Percentiles rank a stretch among this genome's conserved stretches.
These are phyloP conservation scores for Pisolithus marmoratus DNA, from an alignment of 768 basidiomycete species.

Conservation along the genomic window DNA sequence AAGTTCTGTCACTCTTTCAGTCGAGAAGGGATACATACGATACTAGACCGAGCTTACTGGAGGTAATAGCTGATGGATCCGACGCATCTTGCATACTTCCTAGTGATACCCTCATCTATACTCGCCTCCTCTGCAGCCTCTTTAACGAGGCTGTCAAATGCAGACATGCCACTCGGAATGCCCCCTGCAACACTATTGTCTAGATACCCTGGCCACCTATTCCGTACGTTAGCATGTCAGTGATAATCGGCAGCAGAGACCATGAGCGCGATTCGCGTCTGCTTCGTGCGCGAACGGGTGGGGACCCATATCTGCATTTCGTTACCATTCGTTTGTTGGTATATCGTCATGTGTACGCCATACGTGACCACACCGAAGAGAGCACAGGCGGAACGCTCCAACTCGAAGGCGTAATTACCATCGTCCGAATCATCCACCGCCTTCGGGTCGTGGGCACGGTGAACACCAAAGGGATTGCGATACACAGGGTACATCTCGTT, in stretches of 20 bases:
- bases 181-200: constrained; percentile 95
- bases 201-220: constrained; percentile 76
- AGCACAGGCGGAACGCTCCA: constrained; percentile 86
- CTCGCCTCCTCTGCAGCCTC: constrained; percentile 95
- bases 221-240: background rate
- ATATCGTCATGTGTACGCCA: constrained; percentile 87
- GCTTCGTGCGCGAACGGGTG: constrained; percentile 78
- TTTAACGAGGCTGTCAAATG: constrained; percentile 75
- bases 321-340: constrained; percentile 32
- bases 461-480: constrained; percentile 56
- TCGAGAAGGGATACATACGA: background rate
- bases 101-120: constrained; percentile 59
- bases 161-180: constrained; percentile 71
- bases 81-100: constrained; percentile 48
- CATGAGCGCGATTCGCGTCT: constrained; percentile 53
- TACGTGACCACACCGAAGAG: constrained; percentile 89
- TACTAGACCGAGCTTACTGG: constrained; percentile 35
- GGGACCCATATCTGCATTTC: constrained; percentile 78
- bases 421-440: constrained; percentile 26
- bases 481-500: constrained; percentile 80
- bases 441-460: constrained; percentile 30
- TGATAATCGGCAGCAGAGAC: background rate
- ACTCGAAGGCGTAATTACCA: constrained; percentile 72
- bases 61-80: constrained; percentile 83
- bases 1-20: constrained; percentile 13